Percentiles rank a stretch among this genome's conserved stretches.
These are phyloP conservation scores for Teunomyces kruisii DNA, from an alignment of 805 yeast species.

Conservation along the genomic window DNA sequence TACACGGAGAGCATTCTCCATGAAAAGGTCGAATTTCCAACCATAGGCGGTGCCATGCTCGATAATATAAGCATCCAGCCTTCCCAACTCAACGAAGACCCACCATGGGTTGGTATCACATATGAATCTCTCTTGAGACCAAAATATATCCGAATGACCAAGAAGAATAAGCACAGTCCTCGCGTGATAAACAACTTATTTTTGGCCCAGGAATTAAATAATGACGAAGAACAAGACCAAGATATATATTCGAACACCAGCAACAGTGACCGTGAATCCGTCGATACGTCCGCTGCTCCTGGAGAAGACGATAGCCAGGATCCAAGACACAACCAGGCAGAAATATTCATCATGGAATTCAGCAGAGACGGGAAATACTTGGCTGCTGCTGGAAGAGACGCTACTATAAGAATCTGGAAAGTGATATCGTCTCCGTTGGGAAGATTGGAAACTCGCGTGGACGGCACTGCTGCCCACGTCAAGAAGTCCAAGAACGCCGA, in stretches of 20 bases:
- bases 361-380: constrained; percentile 77
- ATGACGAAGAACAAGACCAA: constrained; percentile 5
- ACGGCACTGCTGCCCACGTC: not conserved
- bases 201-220: constrained; percentile 61
- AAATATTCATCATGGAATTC: constrained; percentile 75
- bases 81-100: constrained; percentile 11
- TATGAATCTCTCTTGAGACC: constrained; percentile 50
- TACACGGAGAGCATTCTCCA: constrained; percentile 10
- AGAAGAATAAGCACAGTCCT: constrained; percentile 47
- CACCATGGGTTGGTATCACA: constrained; percentile 34
- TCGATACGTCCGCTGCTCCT: constrained; percentile 5
- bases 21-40: constrained; percentile 17
- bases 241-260: constrained; percentile 9
- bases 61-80: constrained; percentile 4
- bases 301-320: constrained; percentile 9
- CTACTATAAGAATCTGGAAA: constrained; percentile 70
- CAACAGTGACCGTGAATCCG: constrained; percentile 4
- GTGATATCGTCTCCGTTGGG: constrained; percentile 74
- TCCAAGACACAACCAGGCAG: constrained; percentile 24
- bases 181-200: constrained; percentile 52
- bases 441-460: constrained; percentile 43
- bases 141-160: constrained; percentile 52
- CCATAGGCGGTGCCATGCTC: not conserved
- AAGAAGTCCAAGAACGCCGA: constrained; percentile 19
- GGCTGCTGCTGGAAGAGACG: constrained; percentile 83